Conservation (phyloP, 805 yeast species). For the Hanseniaspora thailandica region DNA sequence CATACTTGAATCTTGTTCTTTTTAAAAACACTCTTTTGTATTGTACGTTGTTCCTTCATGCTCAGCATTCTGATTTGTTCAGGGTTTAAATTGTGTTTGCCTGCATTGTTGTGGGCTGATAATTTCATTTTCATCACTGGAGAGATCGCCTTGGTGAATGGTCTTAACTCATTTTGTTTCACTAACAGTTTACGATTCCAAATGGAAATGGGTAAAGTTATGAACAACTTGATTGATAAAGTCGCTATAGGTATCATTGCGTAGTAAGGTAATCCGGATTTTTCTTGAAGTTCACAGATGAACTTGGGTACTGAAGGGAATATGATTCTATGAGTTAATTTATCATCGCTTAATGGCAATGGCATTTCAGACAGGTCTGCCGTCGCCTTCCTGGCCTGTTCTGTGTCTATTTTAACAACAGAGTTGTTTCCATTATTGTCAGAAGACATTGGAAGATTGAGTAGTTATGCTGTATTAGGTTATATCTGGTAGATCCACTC, state of each 20-base stretch:
- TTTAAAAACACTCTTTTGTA: constrained; percentile 62
- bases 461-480: neutral
- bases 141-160: constrained; percentile 58
- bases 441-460: neutral
- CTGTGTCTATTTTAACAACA: neutral
- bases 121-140: constrained; percentile 55
- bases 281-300: constrained; percentile 40
- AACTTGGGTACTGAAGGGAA: constrained; percentile 22
- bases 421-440: too few relatives aligned
- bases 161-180: constrained; percentile 59
- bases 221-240: constrained; percentile 45
- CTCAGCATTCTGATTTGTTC: constrained; percentile 69
- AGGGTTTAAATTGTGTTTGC: constrained; percentile 41
- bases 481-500: neutral
- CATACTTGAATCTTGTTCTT: constrained; percentile 61
- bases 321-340: constrained; percentile 16
- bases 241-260: constrained; percentile 65
- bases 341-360: constrained; percentile 5
- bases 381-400: constrained; percentile 3
- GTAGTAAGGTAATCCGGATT: constrained; percentile 73
- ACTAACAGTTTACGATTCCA: constrained; percentile 56
- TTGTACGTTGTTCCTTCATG: constrained; percentile 61
- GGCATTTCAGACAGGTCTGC: constrained; percentile 10
- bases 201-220: constrained; percentile 72
- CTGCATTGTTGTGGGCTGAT: constrained; percentile 29